These are phyloP conservation scores for Dysphania ambrosioides DNA, from an alignment of 148 eudicot genomes.

Conservation along the genomic window DNA sequence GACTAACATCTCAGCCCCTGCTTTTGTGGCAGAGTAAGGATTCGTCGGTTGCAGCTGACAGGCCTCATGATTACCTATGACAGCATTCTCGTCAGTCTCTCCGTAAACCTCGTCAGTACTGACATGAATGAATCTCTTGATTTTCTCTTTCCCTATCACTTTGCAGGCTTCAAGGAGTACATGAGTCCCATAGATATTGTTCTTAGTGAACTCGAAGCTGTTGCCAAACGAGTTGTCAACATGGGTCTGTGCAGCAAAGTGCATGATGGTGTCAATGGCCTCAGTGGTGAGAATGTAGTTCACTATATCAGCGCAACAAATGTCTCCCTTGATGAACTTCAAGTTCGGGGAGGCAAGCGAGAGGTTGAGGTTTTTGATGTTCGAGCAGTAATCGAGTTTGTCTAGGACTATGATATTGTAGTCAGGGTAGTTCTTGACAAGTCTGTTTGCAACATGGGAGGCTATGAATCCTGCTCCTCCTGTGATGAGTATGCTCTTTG, in stretches of 20 bases:
- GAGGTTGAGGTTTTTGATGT: slow-evolving; percentile 60
- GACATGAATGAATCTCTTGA: slow-evolving; percentile 74
- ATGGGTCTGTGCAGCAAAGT: slow-evolving; percentile 87
- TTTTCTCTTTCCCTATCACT: slow-evolving; percentile 58
- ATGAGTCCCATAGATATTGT: slow-evolving; percentile 70
- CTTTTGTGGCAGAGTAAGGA: slow-evolving; percentile 83
- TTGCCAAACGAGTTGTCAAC: slow-evolving; percentile 87
- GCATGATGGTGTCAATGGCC: slow-evolving; percentile 72
- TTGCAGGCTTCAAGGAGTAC: slow-evolving; percentile 85
- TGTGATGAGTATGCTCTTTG: slow-evolving; percentile 71
- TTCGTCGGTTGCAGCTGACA: slow-evolving; percentile 84
- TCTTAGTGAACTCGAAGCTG: slow-evolving; percentile 75
- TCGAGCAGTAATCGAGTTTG: slow-evolving; percentile 78
- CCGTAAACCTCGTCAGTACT: slow-evolving; percentile 93
- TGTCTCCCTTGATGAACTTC: slow-evolving; percentile 72
- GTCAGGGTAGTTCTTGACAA: slow-evolving; percentile 55
- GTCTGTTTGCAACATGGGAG: slow-evolving; percentile 74
- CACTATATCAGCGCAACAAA: slow-evolving; percentile 66
- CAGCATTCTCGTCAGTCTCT: slow-evolving; percentile 77
- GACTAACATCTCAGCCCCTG: slow-evolving; percentile 90
- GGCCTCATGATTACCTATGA: slow-evolving; percentile 69
- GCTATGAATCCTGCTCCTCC: slow-evolving; percentile 89
- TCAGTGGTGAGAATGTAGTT: slow-evolving; percentile 58
- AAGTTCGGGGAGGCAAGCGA: slow-evolving; percentile 60
- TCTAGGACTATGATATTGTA: slow-evolving; percentile 74